Base-by-base conservation (phyloP, 2,329 filamentous ascomycete species). In the Phyllosticta paracitricarpa region DNA sequence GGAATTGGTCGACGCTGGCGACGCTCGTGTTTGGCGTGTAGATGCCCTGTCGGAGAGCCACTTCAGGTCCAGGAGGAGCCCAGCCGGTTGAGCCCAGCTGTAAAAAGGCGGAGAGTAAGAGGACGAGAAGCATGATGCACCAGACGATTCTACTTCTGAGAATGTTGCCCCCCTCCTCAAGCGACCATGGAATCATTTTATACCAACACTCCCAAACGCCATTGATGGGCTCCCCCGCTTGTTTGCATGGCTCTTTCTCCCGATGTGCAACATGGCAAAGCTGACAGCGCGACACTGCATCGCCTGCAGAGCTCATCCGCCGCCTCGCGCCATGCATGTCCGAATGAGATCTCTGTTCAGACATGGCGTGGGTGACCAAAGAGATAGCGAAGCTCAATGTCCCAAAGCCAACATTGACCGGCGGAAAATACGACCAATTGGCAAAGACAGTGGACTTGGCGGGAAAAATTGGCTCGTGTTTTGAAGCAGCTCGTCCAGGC, bases 1-100 rank as follows among this genome's bases (percentile, higher is more conserved):
- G 59, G 33, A 63, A 61, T 17, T 58, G 26, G 25, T 63, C 62
- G 12, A 60, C 22, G 53, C 30, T 35, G 14, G 40, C 26, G 10
- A 56, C 19, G 24, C 14, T 60, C 19, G 53, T 56, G 25, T 56
- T 56, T 12, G 33, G 33, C 19, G n/a, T n/a, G 58, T 60, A 60
- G 25, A 25, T 60, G 33, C 58, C 58, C 25, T 60, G 58, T 0
- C 52, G n/a, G 10, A 54, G 55, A 48, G 40, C 14, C 6, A 60
- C 58, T 6, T 17, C 6, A 17, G 40, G 19, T 3, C 17, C 33
- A 2, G 9, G 24, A 48, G 6, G 14, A 17, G 40, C n/a, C 14
- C 14, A 48, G 3, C 14, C 6, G 40, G 14, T 48, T 5, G 40
- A 48, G 40, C 17, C 17, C 12, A 48, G 40, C 40, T 48, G 40